Percentiles rank a stretch among this genome's conserved stretches.
Evolutionary conservation across 768 basidiomycete species (phyloP).

Genomic region (Cystoderma amianthinum): DNA sequence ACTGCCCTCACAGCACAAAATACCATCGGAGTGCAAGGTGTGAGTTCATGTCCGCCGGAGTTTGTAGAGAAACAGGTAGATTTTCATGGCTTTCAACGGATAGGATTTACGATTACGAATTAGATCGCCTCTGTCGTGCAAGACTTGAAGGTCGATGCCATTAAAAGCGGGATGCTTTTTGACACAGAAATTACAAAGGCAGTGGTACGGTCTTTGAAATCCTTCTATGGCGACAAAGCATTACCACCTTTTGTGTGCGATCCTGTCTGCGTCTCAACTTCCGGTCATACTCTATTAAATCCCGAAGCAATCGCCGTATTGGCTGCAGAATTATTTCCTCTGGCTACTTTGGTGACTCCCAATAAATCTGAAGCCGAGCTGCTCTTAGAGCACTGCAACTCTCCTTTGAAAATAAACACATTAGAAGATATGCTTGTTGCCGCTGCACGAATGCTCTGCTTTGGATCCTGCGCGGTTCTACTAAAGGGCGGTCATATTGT

Average conservation of each 20-base stretch:
- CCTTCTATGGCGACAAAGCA: slow-evolving; percentile 17
- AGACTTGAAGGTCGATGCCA: slow-evolving; percentile 63
- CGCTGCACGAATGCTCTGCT: slow-evolving; percentile 36
- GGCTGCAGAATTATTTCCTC: slow-evolving; percentile 59
- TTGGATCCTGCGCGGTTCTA: slow-evolving; percentile 54
- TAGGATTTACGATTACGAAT: no score
- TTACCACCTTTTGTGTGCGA: slow-evolving; percentile 68
- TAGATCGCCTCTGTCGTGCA: slow-evolving; percentile 66
- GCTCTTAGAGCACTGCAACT: slow-evolving; percentile 37
- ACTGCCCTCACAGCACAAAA: slow-evolving; percentile 91
- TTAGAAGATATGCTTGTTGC: slow-evolving; percentile 58
- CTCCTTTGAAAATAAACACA: slow-evolving; percentile 24
- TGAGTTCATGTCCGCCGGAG: slow-evolving; percentile 58
- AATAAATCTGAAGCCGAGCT: slow-evolving; percentile 79
- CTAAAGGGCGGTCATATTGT: slow-evolving; percentile 83
- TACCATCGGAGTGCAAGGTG: slow-evolving; percentile 72
- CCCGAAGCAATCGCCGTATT: slow-evolving; percentile 57
- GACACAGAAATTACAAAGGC: slow-evolving; percentile 45
- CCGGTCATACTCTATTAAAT: slow-evolving; percentile 73
- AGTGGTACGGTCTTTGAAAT: slow-evolving; percentile 43
- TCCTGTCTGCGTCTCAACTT: slow-evolving; percentile 89
- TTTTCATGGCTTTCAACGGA: no score
- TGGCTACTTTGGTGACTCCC: slow-evolving; percentile 72
- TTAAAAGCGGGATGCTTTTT: slow-evolving; percentile 91
- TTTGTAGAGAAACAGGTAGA: slow-evolving; percentile 73